phyloP scores from a whole-genome alignment of 306 rosid genomes.

The Begonia fuchsioides region DNA sequence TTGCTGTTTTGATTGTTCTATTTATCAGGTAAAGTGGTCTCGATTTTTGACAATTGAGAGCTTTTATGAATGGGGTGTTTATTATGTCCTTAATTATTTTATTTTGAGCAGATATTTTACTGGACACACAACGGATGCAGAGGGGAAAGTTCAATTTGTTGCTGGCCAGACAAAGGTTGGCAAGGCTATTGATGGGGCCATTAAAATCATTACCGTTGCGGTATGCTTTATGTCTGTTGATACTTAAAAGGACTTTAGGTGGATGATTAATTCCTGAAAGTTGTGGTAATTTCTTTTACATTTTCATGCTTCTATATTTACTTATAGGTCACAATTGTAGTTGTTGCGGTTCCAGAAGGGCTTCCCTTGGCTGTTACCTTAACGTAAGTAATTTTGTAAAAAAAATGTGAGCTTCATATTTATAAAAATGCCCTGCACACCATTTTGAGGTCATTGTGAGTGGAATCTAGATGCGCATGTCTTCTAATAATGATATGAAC shows the following conservation, averaged over 20 bases:
- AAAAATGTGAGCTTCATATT: no score
- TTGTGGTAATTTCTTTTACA: no score
- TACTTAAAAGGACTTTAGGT: no score
- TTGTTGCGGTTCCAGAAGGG: conserved; percentile 97
- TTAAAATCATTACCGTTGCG: conserved; percentile 85
- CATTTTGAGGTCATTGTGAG: no score
- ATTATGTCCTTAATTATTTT: conserved; percentile 3
- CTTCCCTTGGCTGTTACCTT: conserved; percentile 90
- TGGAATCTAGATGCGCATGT: no score
- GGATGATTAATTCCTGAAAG: no score
- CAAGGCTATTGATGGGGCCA: conserved; percentile 71
- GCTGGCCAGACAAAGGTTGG: conserved; percentile 60
- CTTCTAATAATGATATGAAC: no score
- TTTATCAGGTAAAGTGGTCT: conserved; percentile 41
- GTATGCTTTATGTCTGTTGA: conserved; percentile 25
- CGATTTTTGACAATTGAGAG: conserved; percentile 2
- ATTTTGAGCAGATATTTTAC: conserved; percentile 57
- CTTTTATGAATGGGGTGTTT: neutral
- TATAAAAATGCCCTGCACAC: no score
- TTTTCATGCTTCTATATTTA: neutral
- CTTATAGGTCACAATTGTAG: conserved; percentile 77
- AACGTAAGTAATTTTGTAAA: conserved; percentile 37
- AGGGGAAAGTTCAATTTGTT: conserved; percentile 33
- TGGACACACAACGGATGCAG: conserved; percentile 46
- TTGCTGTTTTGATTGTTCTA: conserved; percentile 57